Conservation (phyloP, 148 eudicot species). For the Cornus suecica region DNA sequence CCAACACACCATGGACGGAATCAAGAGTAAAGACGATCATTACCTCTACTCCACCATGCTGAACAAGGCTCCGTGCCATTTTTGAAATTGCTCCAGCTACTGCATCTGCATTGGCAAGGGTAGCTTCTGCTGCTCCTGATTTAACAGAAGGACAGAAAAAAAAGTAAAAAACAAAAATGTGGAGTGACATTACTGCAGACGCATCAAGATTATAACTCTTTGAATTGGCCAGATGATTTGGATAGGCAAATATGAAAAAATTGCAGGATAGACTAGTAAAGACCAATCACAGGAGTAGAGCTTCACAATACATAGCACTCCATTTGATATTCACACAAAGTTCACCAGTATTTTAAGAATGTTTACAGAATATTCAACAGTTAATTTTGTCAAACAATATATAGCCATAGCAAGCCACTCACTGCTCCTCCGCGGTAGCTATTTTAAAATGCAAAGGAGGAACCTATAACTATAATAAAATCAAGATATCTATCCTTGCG, state of each 20-base stretch:
- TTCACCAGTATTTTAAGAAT: background rate
- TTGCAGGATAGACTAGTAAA: background rate
- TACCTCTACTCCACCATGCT: conserved; percentile 66
- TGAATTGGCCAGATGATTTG: background rate
- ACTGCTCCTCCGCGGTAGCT: background rate
- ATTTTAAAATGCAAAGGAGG: background rate
- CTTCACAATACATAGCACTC: background rate
- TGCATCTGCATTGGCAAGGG: conserved; percentile 51
- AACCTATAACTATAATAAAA: background rate
- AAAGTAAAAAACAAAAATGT: background rate
- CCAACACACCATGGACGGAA: background rate
- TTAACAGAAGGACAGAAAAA: conserved; percentile 9
- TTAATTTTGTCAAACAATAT: background rate
- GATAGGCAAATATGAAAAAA: too few species aligned
- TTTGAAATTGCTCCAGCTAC: conserved; percentile 46
- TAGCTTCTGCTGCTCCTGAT: conserved; percentile 87
- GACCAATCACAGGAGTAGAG: background rate
- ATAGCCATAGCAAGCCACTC: background rate
- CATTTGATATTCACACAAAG: background rate
- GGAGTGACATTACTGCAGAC: background rate
- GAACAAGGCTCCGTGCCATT: conserved; percentile 45
- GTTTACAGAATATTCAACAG: background rate
- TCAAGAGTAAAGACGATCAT: conserved; percentile 1
- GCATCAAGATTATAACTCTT: background rate
- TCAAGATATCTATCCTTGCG: background rate